phyloP scores from a whole-genome alignment of 1,284 basidiomycete species.

The Irpex rosettiformis region DNA sequence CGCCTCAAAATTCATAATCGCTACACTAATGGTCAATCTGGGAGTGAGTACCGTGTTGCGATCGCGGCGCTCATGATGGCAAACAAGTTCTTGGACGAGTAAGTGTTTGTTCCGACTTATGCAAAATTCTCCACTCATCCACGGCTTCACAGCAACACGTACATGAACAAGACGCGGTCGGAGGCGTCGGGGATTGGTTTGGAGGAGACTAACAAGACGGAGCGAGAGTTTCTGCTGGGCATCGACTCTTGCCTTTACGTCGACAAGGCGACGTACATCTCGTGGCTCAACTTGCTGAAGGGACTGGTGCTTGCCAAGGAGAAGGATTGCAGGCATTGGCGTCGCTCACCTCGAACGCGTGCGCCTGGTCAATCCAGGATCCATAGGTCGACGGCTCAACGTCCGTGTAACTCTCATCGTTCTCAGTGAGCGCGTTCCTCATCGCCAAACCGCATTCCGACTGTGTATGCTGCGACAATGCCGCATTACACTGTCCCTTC shows the following conservation, averaged over 20 bases:
- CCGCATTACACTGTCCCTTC: conserved; percentile 22
- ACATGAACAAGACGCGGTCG: conserved; percentile 96
- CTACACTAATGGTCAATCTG: conserved; percentile 63
- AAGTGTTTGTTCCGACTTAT: conserved; percentile 27
- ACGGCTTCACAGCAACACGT: conserved; percentile 68
- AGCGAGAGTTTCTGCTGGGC: conserved; percentile 80
- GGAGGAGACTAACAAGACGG: conserved; percentile 84
- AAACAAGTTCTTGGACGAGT: conserved; percentile 95
- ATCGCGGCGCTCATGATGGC: conserved; percentile 92
- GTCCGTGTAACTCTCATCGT: not conserved
- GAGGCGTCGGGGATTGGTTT: conserved; percentile 87
- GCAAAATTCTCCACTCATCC: conserved; percentile 1
- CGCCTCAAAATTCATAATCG: conserved; percentile 77
- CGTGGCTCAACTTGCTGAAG: conserved; percentile 77
- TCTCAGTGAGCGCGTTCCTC: conserved; percentile 32
- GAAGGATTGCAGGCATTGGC: conserved; percentile 52
- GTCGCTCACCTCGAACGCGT: conserved; percentile 25
- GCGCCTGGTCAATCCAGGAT: conserved; percentile 20
- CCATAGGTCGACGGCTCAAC: conserved; percentile 19
- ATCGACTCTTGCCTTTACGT: conserved; percentile 79
- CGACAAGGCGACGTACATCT: conserved; percentile 72
- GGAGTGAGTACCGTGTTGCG: conserved; percentile 85
- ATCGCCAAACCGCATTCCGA: conserved; percentile 37
- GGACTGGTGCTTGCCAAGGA: conserved; percentile 76
- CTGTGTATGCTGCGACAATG: conserved; percentile 20